Base-by-base conservation (phyloP, 2,329 filamentous ascomycete species). In the Xylariaceae sp. region DNA sequence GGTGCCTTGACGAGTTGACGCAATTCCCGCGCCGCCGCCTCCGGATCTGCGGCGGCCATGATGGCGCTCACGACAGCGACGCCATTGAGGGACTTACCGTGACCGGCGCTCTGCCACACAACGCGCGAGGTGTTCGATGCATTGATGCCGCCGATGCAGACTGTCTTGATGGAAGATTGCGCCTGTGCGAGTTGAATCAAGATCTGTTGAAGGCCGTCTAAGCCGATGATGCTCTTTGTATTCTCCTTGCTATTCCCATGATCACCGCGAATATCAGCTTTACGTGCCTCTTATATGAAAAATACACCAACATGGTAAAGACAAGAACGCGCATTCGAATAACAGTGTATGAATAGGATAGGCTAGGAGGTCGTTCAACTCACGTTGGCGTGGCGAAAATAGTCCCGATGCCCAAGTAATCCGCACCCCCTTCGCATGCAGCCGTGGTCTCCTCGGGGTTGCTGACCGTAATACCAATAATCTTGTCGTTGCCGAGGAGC, bases 91-190 rank as follows among this genome's bases (percentile, higher is more conserved):
- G 75, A 71, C 69, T 90, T 92, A 2, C 71, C 68, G 14, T n/a
- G 69, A 0, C 80, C 67, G 12, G 69, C 68, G 56, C 87, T 88
- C 74, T 94, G 90, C 71, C 88, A 88, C 14, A 94, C 73, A 4
- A 97, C 87, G 21, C 87, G 82, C 62, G 90, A 87, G 4, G 89
- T 77, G 71, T 96, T 98, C 57, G 81, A 79, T 16, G 83, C 80
- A 73, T 95, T 94, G 75, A 98, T 86, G 54, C 93, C 93, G 56
- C 94, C 94, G 67, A 98, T 98, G 70, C 90, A 91, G 43, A 97
- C 93, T 5, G 90, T 84, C 33, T 82, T 83, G 3, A 87, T 75
- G 12, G 63, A 74, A 56, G 54, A 72, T 67, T 66, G 75, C 69
- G 57, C 77, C 1, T 76, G 71, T 21, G 76, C 78, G 45, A 96